A percentile compares a stretch with the other conserved stretches of the same genome.
These are phyloP conservation scores for Amanita rubescens DNA, from an alignment of 768 basidiomycete species.

Conservation along the genomic window DNA sequence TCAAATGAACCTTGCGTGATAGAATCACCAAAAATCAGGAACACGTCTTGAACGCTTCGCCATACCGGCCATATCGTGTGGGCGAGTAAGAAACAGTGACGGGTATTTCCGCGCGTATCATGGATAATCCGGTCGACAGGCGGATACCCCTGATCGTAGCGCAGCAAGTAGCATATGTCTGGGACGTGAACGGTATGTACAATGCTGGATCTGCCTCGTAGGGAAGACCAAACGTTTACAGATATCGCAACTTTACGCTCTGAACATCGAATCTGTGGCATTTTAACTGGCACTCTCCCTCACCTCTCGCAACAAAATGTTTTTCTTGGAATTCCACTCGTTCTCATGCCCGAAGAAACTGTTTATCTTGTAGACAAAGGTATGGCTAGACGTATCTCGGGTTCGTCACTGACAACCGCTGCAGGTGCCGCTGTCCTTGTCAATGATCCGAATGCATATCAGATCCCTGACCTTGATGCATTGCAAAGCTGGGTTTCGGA, in stretches of 20 bases:
- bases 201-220: slow-evolving; percentile 3
- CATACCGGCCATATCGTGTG: slow-evolving; percentile 28
- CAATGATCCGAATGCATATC: slow-evolving; percentile 59
- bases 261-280: slow-evolving; percentile 75
- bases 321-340: slow-evolving; percentile 87
- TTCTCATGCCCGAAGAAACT: slow-evolving; percentile 88
- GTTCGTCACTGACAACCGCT: slow-evolving; percentile 10
- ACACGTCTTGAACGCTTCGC: slow-evolving; percentile 51
- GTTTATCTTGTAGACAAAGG: slow-evolving; percentile 81
- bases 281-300: slow-evolving; percentile 85
- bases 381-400: slow-evolving; percentile 23
- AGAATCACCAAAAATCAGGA: slow-evolving; percentile 79
- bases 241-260: slow-evolving; percentile 79
- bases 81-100: background rate
- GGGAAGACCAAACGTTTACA: slow-evolving; percentile 20
- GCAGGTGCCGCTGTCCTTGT: slow-evolving; percentile 73
- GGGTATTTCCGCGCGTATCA: background rate
- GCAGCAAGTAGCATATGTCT: slow-evolving; percentile 78
- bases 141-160: slow-evolving; percentile 63
- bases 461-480: slow-evolving; percentile 36
- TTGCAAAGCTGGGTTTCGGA: slow-evolving; percentile 47
- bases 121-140: slow-evolving; percentile 14
- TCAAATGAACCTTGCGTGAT: slow-evolving; percentile 68
- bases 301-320: slow-evolving; percentile 95
- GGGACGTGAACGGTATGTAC: slow-evolving; percentile 71